These are phyloP conservation scores for Aquilaria sinensis DNA, from an alignment of 345 rosid species.

Conservation along the genomic window DNA sequence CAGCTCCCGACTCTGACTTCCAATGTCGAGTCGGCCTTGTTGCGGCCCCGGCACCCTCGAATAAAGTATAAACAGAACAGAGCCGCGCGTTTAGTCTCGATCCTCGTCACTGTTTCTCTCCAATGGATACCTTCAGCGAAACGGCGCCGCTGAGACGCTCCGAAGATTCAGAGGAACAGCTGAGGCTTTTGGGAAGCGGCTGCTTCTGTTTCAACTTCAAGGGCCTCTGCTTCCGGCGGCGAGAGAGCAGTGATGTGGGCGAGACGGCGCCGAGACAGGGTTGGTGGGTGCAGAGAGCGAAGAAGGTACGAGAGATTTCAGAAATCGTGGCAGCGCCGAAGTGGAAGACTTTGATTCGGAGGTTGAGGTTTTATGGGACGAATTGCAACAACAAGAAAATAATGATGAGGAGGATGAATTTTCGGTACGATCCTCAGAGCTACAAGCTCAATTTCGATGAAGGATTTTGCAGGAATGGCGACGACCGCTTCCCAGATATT, in stretches of 20 bases:
- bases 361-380: conserved; percentile 23
- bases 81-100: too few relatives aligned
- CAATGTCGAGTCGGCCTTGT: too few relatives aligned
- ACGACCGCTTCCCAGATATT: conserved; percentile 19
- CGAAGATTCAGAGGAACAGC: conserved; percentile 29
- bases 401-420: conserved; percentile 20
- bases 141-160: neutral
- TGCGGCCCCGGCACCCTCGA: too few relatives aligned
- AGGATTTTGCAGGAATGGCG: conserved; percentile 22
- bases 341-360: conserved; percentile 60
- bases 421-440: conserved; percentile 52
- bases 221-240: conserved; percentile 17
- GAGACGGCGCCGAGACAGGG: conserved; percentile 17
- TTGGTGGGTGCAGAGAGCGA: conserved; percentile 30
- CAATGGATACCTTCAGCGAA: neutral
- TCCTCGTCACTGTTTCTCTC: too few relatives aligned
- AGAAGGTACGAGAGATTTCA: conserved; percentile 34
- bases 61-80: too few relatives aligned
- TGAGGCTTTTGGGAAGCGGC: conserved; percentile 23
- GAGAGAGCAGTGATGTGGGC: conserved; percentile 13
- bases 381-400: conserved; percentile 18
- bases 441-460: conserved; percentile 76
- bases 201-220: conserved; percentile 19
- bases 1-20: too few relatives aligned
- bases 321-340: conserved; percentile 50